A percentile compares a stretch with the other conserved stretches of the same genome.
Conservation (phyloP, 1,139 yeast genomes). For the Yamadazyma sp. region DNA sequence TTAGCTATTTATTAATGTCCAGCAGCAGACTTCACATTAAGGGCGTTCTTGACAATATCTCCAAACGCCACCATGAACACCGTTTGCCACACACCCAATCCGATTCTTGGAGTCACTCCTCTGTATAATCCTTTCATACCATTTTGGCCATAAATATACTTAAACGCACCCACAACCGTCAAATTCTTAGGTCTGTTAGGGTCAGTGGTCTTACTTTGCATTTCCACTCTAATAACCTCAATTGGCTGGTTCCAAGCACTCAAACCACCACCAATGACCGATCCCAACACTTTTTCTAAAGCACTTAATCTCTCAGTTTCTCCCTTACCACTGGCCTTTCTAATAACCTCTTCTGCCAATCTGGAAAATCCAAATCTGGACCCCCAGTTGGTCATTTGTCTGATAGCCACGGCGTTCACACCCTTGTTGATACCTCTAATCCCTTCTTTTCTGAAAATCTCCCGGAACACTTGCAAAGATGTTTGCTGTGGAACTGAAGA, state of each 20-base stretch:
- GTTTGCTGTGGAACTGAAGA: conserved; percentile 67
- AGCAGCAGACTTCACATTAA: conserved; percentile 40
- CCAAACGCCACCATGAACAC: conserved; percentile 99
- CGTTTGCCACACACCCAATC: conserved; percentile 97
- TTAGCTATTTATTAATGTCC: conserved; percentile 27
- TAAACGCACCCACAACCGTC: conserved; percentile 75
- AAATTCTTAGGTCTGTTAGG: conserved; percentile 95
- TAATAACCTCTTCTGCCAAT: conserved; percentile 84
- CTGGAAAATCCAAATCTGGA: conserved; percentile 92
- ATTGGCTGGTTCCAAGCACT: conserved; percentile 99
- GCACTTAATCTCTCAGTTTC: conserved; percentile 66
- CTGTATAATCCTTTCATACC: conserved; percentile 91
- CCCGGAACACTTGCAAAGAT: conserved; percentile 81
- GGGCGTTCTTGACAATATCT: conserved; percentile 61
- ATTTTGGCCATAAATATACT: conserved; percentile 76
- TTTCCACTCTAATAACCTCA: conserved; percentile 95
- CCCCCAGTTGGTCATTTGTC: conserved; percentile 99
- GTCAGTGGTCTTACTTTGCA: conserved; percentile 91
- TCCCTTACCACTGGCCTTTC: conserved; percentile 59
- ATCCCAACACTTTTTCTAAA: conserved; percentile 78
- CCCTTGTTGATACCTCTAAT: conserved; percentile 94
- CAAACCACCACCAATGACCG: conserved; percentile 93
- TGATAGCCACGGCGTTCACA: conserved; percentile 97
- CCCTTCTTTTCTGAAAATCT: conserved; percentile 82
- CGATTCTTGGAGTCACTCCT: conserved; percentile 96